These are phyloP conservation scores for Arthrobotrys conoides DNA, from an alignment of 2,329 filamentous ascomycete genomes.

Conservation along the genomic window DNA sequence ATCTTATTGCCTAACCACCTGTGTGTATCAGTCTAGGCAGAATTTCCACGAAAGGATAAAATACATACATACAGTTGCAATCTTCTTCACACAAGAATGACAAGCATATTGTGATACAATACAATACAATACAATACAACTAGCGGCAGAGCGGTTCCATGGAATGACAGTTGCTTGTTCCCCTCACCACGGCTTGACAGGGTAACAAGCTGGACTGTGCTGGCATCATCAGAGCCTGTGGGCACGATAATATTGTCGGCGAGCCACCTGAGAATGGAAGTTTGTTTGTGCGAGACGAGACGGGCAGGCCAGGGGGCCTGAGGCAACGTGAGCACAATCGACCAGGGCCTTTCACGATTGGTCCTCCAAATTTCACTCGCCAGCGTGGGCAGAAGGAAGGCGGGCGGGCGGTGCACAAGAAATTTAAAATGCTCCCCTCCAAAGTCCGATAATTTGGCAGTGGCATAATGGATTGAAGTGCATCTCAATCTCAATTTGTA, in stretches of 20 bases:
- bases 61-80: background rate
- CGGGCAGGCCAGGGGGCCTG: slow-evolving; percentile 45
- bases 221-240: slow-evolving; percentile 13
- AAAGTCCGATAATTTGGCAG: slow-evolving; percentile 20
- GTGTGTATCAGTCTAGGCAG: slow-evolving; percentile 19
- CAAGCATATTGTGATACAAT: slow-evolving; percentile 1
- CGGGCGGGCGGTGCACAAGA: slow-evolving; percentile 27
- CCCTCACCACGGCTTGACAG: slow-evolving; percentile 31
- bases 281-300: slow-evolving; percentile 44
- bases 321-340: slow-evolving; percentile 45
- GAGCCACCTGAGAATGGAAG: slow-evolving; percentile 43
- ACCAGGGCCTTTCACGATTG: slow-evolving; percentile 26
- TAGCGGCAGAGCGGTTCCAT: slow-evolving; percentile 43
- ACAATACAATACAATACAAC: background rate
- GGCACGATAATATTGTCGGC: slow-evolving; percentile 6
- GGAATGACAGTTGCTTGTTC: slow-evolving; percentile 48
- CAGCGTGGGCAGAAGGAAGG: slow-evolving; percentile 2
- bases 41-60: background rate
- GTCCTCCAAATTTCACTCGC: slow-evolving; percentile 42
- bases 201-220: slow-evolving; percentile 28
- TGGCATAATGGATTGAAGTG: slow-evolving; percentile 25
- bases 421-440: slow-evolving; percentile 7
- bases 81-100: slow-evolving; percentile 10
- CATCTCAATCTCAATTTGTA: slow-evolving; percentile 17
- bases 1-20: slow-evolving; percentile 13